Evolutionary conservation across 768 basidiomycete species (phyloP), one percentile per base, ranked within the genome.

Genomic region (Filobasidium wieringae): DNA sequence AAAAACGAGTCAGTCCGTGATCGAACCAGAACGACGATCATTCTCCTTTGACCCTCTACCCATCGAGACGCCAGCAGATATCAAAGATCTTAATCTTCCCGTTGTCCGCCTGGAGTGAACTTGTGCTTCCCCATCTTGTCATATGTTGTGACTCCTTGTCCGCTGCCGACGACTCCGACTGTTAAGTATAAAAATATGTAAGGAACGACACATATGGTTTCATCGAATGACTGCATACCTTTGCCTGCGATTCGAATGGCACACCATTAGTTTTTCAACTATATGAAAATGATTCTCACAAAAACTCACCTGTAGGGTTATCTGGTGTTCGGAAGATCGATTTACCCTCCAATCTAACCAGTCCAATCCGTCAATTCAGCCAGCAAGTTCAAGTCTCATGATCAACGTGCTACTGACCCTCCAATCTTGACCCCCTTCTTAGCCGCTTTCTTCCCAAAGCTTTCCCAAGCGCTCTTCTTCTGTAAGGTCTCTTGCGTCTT

Each of bases 351-450:
- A 73, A 59, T 6, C 72, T 73, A 52, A 17, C 9, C 32, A 15
- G 45, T 45, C 51, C 53, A 47, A 27, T 56, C 32, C 31, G 39
- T 27, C n/a, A 26, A 19, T n/a, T 1, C 15, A 6, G 27, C 15
- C 47, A 52, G 30, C 34, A 24, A 41, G 22, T 30, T 2, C 29
- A 24, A 51, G 11, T 22, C 24, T 31, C 27, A 19, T 11, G 29
- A 2, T 32, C 7, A 6, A 7, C 11, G 15, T 39, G 24, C 26
- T 30, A 59, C 69, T 57, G 49, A 73, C 65, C 74, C 74, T 41
- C 68, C 62, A 36, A 72, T 71, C 56, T 73, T 69, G 22, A 73
- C 68, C 9, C 74, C 74, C 66, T 75, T 75, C 65, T 75, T 75
- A 19, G 63, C 60, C 17, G 74, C 74, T 62, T 75, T 75, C 58